phyloP scores from a whole-genome alignment of 139 green algal genomes.

The Coccomyxa sp. region DNA sequence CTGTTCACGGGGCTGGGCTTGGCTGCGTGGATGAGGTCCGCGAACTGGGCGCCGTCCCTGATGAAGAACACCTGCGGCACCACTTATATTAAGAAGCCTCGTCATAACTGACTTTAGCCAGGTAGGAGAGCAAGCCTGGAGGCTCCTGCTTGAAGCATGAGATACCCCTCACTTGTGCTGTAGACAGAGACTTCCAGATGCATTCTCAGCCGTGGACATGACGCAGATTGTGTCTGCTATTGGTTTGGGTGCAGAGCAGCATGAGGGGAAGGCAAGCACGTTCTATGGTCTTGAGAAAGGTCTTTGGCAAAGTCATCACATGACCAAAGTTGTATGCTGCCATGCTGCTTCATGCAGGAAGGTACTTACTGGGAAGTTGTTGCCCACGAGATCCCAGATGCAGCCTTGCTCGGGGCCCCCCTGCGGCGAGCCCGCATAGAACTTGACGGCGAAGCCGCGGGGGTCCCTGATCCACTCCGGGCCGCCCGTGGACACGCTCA shows the following conservation, averaged over 20 bases:
- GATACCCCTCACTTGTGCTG: too few species aligned
- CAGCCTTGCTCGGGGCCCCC: constrained; percentile 50
- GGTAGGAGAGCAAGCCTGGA: background rate
- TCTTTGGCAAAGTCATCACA: constrained; percentile 27
- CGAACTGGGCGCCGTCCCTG: constrained; percentile 63
- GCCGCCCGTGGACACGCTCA: constrained; percentile 42
- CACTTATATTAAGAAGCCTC: background rate
- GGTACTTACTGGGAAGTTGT: constrained; percentile 16
- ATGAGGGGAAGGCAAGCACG: background rate
- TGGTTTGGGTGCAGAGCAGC: background rate
- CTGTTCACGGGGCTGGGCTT: constrained; percentile 60
- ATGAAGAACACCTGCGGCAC: constrained; percentile 63
- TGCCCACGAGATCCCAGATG: constrained; percentile 64
- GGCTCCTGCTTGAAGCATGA: too few species aligned
- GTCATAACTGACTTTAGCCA: background rate
- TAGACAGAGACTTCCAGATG: background rate
- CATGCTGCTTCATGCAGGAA: background rate
- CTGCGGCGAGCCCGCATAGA: too few species aligned
- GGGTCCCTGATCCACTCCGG: constrained; percentile 57
- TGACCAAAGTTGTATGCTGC: background rate
- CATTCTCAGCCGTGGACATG: background rate
- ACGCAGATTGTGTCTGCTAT: background rate
- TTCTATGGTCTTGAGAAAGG: background rate
- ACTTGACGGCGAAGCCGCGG: constrained; percentile 65
- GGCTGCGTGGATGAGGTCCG: constrained; percentile 57